Percentiles rank a stretch among this genome's conserved stretches.
Conservation (phyloP, 345 rosid genomes). For the Gynandropsis gynandra region DNA sequence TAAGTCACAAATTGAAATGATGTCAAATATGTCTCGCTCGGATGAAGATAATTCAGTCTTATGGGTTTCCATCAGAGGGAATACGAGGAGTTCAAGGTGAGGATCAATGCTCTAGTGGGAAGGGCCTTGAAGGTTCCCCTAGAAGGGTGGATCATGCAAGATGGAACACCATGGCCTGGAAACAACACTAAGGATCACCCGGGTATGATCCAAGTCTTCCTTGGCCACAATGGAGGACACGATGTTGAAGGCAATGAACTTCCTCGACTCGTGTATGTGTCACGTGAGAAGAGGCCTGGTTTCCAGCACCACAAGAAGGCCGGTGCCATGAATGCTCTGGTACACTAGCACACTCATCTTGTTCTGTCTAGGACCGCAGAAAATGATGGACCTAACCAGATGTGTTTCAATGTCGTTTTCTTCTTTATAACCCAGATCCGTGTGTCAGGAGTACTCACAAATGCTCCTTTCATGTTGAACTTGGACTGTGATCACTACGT, state of each 20-base stretch:
- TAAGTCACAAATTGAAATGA: not conserved
- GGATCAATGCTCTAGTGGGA: conserved; percentile 83
- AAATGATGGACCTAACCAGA: too few species aligned
- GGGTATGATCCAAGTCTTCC: conserved; percentile 90
- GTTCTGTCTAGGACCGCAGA: not conserved
- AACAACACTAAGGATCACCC: conserved; percentile 97
- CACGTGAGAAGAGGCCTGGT: conserved; percentile 76
- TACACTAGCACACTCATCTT: conserved; percentile 18
- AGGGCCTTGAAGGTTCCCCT: conserved; percentile 73
- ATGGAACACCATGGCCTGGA: conserved; percentile 99
- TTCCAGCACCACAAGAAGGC: conserved; percentile 81
- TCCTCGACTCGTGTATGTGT: conserved; percentile 60
- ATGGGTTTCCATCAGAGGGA: conserved; percentile 55
- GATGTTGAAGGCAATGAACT: conserved; percentile 68
- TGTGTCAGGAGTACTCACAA: conserved; percentile 55
- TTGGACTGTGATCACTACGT: conserved; percentile 68
- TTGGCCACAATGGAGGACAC: conserved; percentile 55
- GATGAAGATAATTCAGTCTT: conserved; percentile 3
- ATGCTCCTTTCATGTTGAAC: conserved; percentile 65
- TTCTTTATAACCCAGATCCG: conserved; percentile 62
- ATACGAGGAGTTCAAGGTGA: conserved; percentile 92
- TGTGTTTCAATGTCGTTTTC: not conserved
- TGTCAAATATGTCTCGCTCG: too few species aligned
- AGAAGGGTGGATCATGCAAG: conserved; percentile 97
- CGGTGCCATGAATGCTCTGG: conserved; percentile 72